Base-by-base conservation (phyloP, 2,329 filamentous ascomycete genomes). In the Ascochyta koolunga region DNA sequence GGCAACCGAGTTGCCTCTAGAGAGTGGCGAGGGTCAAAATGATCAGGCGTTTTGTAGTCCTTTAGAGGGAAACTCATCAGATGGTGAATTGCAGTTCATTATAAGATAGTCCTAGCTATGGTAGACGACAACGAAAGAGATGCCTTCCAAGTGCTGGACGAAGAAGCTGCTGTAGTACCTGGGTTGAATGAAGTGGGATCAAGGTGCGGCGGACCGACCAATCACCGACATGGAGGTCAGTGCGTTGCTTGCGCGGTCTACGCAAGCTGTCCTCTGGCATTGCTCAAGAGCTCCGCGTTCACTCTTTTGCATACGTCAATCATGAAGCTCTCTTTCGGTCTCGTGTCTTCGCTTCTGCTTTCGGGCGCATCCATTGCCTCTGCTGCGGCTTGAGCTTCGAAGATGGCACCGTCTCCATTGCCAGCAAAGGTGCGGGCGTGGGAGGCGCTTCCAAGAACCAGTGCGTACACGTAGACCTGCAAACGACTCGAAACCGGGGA, bases 381-480 rank as follows among this genome's bases (percentile, higher is more conserved):
- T 4, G 83, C 83, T 24, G 81, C 79, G 51, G 78, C 79, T 25
- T 83, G 90, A 82, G 82, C 50, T 93, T 93, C 66, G 83, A 89
- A 61, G 89, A 92, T 76, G 90, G 83, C 61, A 86, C 82, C 57
- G 79, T 93, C 61, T 82, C 85, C 8, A 80, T 93, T 53, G 79
- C 80, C 61, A 78, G 81, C 76, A 88, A 88, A 78, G 81, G 80
- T 60, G 78, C 80, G 56, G 82, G 80, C 58, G 79, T 79, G 46
- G 76, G 76, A 49, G 74, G 72, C 59, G 77, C 74, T 49, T 65
- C 81, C 62, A 88, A 89, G 75, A 83, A 89, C 78, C 89, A 87
- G 87, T 89, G 80, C 69, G 83, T 71, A 41, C 37, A 21, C 19
- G 16, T 42, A 13, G 18, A 10, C 40, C 40, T 38, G n/a, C n/a